phyloP scores from a whole-genome alignment of 2,329 filamentous ascomycete genomes.

The Cladophialophora yegresii region DNA sequence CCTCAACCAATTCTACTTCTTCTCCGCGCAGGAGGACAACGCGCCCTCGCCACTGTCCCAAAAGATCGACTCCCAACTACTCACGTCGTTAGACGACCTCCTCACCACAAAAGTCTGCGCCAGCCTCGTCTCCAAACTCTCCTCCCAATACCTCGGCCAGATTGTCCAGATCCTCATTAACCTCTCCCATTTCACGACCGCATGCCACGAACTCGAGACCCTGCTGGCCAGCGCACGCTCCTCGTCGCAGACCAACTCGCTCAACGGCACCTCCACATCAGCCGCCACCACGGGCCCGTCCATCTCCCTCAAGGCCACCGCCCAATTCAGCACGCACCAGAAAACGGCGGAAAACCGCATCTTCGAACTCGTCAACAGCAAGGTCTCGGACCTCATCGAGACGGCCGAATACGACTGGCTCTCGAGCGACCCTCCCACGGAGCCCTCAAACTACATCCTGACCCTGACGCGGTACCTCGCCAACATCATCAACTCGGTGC shows the following conservation, averaged over 20 bases:
- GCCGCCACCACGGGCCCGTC: conserved; percentile 65
- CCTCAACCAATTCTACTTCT: conserved; percentile 96
- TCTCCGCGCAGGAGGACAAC: conserved; percentile 86
- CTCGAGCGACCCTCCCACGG: conserved; percentile 61
- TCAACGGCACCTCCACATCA: background rate
- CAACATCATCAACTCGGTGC: conserved; percentile 94
- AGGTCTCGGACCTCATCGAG: conserved; percentile 96
- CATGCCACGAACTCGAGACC: conserved; percentile 84
- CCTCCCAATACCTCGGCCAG: conserved; percentile 91
- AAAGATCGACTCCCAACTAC: conserved; percentile 87
- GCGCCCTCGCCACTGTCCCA: conserved; percentile 67
- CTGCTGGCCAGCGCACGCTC: conserved; percentile 82
- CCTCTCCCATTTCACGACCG: conserved; percentile 92
- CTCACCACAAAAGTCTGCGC: conserved; percentile 89
- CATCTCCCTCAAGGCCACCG: conserved; percentile 61
- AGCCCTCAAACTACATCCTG: conserved; percentile 92
- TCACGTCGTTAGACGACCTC: conserved; percentile 89
- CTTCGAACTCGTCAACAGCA: conserved; percentile 96
- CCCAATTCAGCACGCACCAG: conserved; percentile 84
- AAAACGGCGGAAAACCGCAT: conserved; percentile 97
- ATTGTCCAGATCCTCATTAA: conserved; percentile 99
- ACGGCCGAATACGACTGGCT: conserved; percentile 96
- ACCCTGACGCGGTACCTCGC: conserved; percentile 89
- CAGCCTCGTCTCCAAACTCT: conserved; percentile 81
- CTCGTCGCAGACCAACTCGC: conserved; percentile 47